Evolutionary conservation across 768 basidiomycete genomes (phyloP), one percentile per base, ranked within the genome.

Genomic region (Leucosporidium creatinivorum): DNA sequence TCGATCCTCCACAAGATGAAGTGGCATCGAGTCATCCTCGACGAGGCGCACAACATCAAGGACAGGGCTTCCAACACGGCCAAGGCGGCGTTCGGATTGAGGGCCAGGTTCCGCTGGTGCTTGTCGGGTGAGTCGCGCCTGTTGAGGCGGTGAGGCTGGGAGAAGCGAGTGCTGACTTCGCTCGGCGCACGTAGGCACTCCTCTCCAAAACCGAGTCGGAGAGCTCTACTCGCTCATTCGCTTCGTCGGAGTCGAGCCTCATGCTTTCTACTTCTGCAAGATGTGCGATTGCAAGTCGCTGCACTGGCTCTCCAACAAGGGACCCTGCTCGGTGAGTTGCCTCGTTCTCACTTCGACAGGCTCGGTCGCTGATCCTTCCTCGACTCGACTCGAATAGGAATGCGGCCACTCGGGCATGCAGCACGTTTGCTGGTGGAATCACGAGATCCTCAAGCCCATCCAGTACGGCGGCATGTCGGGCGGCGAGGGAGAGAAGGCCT

Each of bases 401-500:
- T 80, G 79, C 73, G 76, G 77, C 6, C 79, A 80, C 63, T 77
- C 75, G 36, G 79, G 78, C 1, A 80, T 80, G 80, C 77, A 79
- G 58, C 81, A 81, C 66, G 90, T 89, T 17, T 98, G 94, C 79
- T 91, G 91, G 78, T 98, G 94, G 90, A 94, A 96, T 77, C 90
- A 88, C 70, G 90, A 97, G 78, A 93, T 99, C 69, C 80, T 98
- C 66, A 91, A 91, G 0, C 96, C 96, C 0, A 99, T 99, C 68
- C 93, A 97, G 69, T 76, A 77, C 73, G 81, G 87, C 69, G 94
- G 89, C 21, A 63, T 70, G 31, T 89, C 94, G 84, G 72, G 77
- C 8, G 91, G 89, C 1, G 85, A 88, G 4, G 94, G 94, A 15
- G 81, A 82, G 70, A 77, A 77, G 17, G 94, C 93, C 0, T 97